Evolutionary conservation across 768 basidiomycete species (phyloP).

Genomic region (Amanita rubescens): DNA sequence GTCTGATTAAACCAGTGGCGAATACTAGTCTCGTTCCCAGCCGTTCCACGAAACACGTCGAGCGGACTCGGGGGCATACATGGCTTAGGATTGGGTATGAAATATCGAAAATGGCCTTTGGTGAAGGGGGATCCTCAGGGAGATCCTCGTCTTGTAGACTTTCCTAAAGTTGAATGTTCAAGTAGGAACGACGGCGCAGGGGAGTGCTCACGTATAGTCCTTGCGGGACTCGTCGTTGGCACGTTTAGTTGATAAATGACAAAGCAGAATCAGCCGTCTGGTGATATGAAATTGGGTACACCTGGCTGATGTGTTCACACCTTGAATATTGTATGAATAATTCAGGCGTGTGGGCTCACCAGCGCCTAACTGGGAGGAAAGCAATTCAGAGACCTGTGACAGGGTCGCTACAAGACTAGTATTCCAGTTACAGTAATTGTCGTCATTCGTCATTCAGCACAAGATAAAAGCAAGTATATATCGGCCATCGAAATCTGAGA

Average conservation of each 20-base stretch:
- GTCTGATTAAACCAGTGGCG: too few relatives aligned
- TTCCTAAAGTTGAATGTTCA: conserved; percentile 36
- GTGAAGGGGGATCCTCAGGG: too few relatives aligned
- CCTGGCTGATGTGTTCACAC: conserved; percentile 78
- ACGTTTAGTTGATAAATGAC: background rate
- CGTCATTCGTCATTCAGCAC: too few relatives aligned
- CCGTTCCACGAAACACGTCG: too few relatives aligned
- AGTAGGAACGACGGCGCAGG: background rate
- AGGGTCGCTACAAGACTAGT: too few relatives aligned
- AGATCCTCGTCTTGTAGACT: conserved; percentile 71
- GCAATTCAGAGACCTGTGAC: background rate
- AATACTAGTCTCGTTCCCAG: too few relatives aligned
- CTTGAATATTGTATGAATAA: conserved; percentile 28
- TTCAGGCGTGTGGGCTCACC: conserved; percentile 31
- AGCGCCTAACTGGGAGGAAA: conserved; percentile 48
- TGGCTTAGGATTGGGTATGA: conserved; percentile 70
- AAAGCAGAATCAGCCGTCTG: conserved; percentile 50
- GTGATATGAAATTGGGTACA: conserved; percentile 86
- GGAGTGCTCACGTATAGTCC: conserved; percentile 50
- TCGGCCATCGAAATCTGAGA: too few relatives aligned
- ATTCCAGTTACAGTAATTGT: too few relatives aligned
- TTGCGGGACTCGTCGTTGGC: conserved; percentile 13
- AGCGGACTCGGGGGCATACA: conserved; percentile 55
- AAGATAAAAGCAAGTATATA: too few relatives aligned
- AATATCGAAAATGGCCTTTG: conserved; percentile 97